Evolutionary conservation across 352 stramenopile species (phyloP).

Genomic region (Pythium rhizo-oryzae): DNA sequence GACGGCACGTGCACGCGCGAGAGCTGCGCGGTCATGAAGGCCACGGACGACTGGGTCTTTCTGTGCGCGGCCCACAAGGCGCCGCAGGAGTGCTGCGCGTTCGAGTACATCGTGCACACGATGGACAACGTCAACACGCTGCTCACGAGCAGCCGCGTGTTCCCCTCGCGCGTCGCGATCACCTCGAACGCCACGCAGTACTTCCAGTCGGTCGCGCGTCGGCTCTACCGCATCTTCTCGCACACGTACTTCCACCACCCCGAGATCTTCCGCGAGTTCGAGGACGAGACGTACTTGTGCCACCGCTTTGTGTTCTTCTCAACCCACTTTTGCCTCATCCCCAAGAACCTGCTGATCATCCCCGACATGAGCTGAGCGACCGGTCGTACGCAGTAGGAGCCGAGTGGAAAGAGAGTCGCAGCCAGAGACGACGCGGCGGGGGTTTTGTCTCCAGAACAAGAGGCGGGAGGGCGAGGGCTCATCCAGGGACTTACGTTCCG

Average conservation of each 20-base stretch:
- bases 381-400: too few relatives aligned
- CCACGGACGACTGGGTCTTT: constrained; percentile 88
- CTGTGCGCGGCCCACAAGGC: constrained; percentile 83
- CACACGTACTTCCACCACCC: constrained; percentile 86
- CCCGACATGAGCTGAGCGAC: constrained; percentile 51
- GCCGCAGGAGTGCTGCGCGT: constrained; percentile 82
- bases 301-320: constrained; percentile 87
- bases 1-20: constrained; percentile 72
- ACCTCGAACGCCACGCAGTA: constrained; percentile 83
- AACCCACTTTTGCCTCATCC: constrained; percentile 78
- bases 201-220: constrained; percentile 81
- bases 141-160: constrained; percentile 81
- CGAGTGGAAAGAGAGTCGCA: too few relatives aligned
- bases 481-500: too few relatives aligned
- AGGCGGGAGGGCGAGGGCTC: too few relatives aligned
- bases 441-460: too few relatives aligned
- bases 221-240: constrained; percentile 86
- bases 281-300: constrained; percentile 76
- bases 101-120: constrained; percentile 87
- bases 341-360: constrained; percentile 85
- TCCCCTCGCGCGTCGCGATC: constrained; percentile 77
- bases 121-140: constrained; percentile 89
- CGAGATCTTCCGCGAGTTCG: constrained; percentile 73
- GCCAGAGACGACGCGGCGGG: too few relatives aligned
- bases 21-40: constrained; percentile 79